A percentile compares a stretch with the other conserved stretches of the same genome.
Evolutionary conservation across 2,329 filamentous ascomycete genomes (phyloP).

Genomic region (Penicillium digitatum): DNA sequence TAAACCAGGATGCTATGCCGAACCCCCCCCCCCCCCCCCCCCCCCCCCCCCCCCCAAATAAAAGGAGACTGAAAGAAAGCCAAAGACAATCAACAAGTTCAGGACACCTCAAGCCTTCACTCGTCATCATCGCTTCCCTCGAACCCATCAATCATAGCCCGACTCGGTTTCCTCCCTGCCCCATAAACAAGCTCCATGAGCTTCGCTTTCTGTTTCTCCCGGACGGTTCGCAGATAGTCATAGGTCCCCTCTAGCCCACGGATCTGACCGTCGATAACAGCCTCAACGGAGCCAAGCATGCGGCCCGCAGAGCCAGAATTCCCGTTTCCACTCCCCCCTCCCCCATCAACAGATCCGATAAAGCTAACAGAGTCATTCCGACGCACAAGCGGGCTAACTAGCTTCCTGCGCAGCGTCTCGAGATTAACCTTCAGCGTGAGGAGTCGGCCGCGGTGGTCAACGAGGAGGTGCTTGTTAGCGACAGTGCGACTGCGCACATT

Average conservation of each 20-base stretch:
- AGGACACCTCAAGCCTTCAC: background rate
- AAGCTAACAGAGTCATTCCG: conserved; percentile 54
- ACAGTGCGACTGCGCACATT: conserved; percentile 79
- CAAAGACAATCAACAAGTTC: background rate
- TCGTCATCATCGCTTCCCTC: conserved; percentile 17
- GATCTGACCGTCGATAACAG: conserved; percentile 75
- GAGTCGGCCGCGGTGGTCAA: conserved; percentile 81
- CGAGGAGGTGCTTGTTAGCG: conserved; percentile 78
- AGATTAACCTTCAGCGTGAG: conserved; percentile 80
- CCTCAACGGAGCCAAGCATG: conserved; percentile 50
- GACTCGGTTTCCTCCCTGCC: conserved; percentile 33
- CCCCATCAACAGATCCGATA: conserved; percentile 26
- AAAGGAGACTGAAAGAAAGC: background rate
- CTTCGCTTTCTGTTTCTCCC: conserved; percentile 76
- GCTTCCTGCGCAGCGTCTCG: conserved; percentile 75
- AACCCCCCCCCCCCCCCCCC: too few species aligned
- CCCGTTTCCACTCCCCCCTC: conserved; percentile 13
- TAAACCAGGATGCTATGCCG: conserved; percentile 1
- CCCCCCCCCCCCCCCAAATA: too few species aligned
- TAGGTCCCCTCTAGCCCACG: conserved; percentile 75
- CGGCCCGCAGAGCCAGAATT: conserved; percentile 49
- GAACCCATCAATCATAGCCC: conserved; percentile 24
- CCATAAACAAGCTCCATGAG: conserved; percentile 77
- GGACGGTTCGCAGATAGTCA: conserved; percentile 68
- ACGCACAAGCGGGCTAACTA: conserved; percentile 78